These are phyloP conservation scores for Xylariaceae sp. DNA, from an alignment of 2,329 filamentous ascomycete genomes.

Conservation along the genomic window DNA sequence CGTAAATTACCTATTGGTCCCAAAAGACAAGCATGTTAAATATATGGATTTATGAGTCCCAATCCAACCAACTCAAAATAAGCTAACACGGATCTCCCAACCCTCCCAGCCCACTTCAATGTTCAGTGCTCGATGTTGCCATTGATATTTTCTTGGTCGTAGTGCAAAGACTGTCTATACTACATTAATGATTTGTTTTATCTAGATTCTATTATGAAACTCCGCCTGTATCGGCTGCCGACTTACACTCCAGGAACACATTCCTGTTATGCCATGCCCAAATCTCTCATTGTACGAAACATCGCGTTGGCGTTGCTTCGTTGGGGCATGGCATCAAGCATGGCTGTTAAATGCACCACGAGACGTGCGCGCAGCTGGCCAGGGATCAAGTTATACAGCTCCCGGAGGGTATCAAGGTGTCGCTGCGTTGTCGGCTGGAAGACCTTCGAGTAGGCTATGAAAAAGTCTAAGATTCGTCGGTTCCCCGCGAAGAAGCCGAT, in stretches of 20 bases:
- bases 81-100: too few species aligned
- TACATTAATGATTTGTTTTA: too few species aligned
- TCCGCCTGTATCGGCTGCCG: not conserved
- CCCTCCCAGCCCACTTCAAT: too few species aligned
- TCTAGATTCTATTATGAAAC: not conserved
- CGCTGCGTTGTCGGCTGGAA: slow-evolving; percentile 22
- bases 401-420: slow-evolving; percentile 21
- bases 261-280: slow-evolving; percentile 9
- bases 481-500: slow-evolving; percentile 11
- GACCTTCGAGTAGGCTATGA: slow-evolving; percentile 23
- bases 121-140: too few species aligned
- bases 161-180: too few species aligned
- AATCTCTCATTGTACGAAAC: slow-evolving; percentile 22
- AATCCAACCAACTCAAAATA: too few species aligned
- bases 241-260: not conserved
- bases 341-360: not conserved
- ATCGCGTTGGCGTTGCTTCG: slow-evolving; percentile 15
- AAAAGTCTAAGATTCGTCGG: slow-evolving; percentile 8
- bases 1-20: too few species aligned
- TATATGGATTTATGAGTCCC: too few species aligned
- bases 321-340: not conserved
- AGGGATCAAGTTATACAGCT: slow-evolving; percentile 13
- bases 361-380: not conserved
- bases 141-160: too few species aligned
- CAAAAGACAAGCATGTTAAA: too few species aligned